These are phyloP conservation scores for Macrocybe gigantea DNA, from an alignment of 768 basidiomycete species.

Conservation along the genomic window DNA sequence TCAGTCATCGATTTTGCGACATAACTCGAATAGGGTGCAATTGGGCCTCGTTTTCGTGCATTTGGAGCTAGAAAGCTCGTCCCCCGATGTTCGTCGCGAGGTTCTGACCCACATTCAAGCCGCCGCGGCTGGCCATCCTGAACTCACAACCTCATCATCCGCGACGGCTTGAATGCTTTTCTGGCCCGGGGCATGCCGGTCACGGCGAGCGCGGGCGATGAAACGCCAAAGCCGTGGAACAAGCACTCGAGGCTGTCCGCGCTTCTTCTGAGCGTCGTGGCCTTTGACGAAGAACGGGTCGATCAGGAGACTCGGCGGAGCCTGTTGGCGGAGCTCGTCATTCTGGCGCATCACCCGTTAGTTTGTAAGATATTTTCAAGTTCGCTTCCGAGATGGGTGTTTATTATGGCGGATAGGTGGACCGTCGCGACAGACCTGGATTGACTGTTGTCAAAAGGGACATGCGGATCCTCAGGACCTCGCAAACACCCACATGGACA, in stretches of 20 bases:
- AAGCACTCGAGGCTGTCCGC: slow-evolving; percentile 48
- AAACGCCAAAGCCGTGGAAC: slow-evolving; percentile 29
- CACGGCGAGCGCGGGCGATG: slow-evolving; percentile 21
- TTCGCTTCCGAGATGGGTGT: background rate
- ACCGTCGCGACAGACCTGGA: slow-evolving; percentile 64
- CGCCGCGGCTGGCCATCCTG: slow-evolving; percentile 34
- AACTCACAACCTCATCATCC: slow-evolving; percentile 44
- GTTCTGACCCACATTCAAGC: slow-evolving; percentile 37
- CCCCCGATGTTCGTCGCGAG: slow-evolving; percentile 46
- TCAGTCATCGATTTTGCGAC: background rate
- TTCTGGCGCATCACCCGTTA: slow-evolving; percentile 69
- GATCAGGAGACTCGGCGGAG: slow-evolving; percentile 35
- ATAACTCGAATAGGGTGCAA: slow-evolving; percentile 34
- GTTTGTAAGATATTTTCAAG: slow-evolving; percentile 39
- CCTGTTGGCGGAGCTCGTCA: slow-evolving; percentile 47
- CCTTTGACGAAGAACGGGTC: slow-evolving; percentile 35
- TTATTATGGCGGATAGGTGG: slow-evolving; percentile 25
- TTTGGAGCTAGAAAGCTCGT: slow-evolving; percentile 54
- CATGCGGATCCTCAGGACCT: slow-evolving; percentile 61
- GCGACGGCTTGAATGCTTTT: slow-evolving; percentile 50
- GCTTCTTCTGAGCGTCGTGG: slow-evolving; percentile 45
- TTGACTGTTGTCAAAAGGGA: slow-evolving; percentile 72
- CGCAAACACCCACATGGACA: slow-evolving; percentile 43
- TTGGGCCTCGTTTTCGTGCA: slow-evolving; percentile 67
- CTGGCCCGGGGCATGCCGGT: slow-evolving; percentile 30